Evolutionary conservation across 2,329 filamentous ascomycete species (phyloP), one percentile per base, ranked within the genome.

Genomic region (Aspergillus costaricaensis): DNA sequence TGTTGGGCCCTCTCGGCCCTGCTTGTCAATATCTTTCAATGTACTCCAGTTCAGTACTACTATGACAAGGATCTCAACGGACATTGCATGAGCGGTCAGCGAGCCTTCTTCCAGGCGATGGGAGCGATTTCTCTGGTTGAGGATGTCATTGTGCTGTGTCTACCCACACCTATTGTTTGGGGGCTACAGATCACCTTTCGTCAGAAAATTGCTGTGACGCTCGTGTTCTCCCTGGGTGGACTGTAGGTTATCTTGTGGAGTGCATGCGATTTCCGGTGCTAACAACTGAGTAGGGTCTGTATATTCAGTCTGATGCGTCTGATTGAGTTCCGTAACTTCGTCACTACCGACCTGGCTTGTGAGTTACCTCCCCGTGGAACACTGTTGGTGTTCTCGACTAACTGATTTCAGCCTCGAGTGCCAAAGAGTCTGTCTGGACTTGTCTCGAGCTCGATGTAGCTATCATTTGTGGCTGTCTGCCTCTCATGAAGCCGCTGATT

Each of bases 401-500:
- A 61, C 25, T 30, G 0, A 2, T 6, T 9, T 10, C 55, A 54
- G 65, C 60, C 7, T 64, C 68, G 2, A 73, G 66, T 9, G 69
- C 65, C 2, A 70, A 57, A 36, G 62, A 61, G 53, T 69, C 57
- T 32, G 63, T 63, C 38, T 68, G 63, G 50, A 70, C 62, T 14
- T 67, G 69, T 2, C 55, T 67, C 30, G 66, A 68, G 54, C 58
- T 67, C 12, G 62, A 68, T 17, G 58, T 64, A 4, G 63, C 66
- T 8, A 66, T 68, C 10, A 67, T 68, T 9, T 68, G 66, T 38
- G 66, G 66, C 21, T 67, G 59, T 14, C 61, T 68, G 5, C 58
- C 63, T 2, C 49, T 67, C 1, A 58, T 67, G 48, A 68, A 64
- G 21, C 66, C 65, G 0, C 21, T 67, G 8, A 43, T 66, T 19